Evolutionary conservation across 352 stramenopile species (phyloP).

Genomic region (Pythium dissotocum): DNA sequence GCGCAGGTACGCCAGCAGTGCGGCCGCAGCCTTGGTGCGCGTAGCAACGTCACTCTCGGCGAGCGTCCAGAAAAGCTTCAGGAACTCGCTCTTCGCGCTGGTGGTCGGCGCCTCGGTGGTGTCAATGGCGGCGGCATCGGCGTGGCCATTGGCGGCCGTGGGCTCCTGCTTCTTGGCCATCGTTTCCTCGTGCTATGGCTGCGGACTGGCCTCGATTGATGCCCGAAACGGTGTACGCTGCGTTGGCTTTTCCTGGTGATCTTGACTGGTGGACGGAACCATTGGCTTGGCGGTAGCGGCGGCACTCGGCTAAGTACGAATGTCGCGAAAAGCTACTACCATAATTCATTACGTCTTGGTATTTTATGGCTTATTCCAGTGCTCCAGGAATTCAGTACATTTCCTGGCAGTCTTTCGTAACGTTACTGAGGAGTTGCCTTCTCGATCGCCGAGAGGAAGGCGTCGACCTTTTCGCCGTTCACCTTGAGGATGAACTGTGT

Average conservation of each 20-base stretch:
- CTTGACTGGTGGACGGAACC: slow-evolving; percentile 36
- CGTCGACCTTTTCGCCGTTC: slow-evolving; percentile 61
- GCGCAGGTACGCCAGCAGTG: slow-evolving; percentile 52
- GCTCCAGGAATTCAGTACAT: slow-evolving; percentile 19
- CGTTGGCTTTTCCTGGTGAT: slow-evolving; percentile 17
- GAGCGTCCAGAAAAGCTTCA: slow-evolving; percentile 89
- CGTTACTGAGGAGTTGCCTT: slow-evolving; percentile 30
- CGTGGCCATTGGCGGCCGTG: slow-evolving; percentile 9
- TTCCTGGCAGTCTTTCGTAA: not conserved
- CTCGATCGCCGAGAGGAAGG: slow-evolving; percentile 61
- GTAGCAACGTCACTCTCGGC: slow-evolving; percentile 68
- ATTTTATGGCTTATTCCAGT: not conserved
- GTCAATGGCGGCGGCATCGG: not conserved
- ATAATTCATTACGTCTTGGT: not conserved
- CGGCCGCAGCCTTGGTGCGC: slow-evolving; percentile 57
- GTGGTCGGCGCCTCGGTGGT: not conserved
- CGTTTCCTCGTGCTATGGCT: slow-evolving; percentile 4
- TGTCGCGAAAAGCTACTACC: slow-evolving; percentile 6
- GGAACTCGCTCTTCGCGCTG: slow-evolving; percentile 63
- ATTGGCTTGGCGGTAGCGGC: slow-evolving; percentile 11
- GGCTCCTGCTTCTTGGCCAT: slow-evolving; percentile 26
- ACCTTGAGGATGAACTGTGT: slow-evolving; percentile 81
- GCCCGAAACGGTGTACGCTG: slow-evolving; percentile 28
- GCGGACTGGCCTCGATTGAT: slow-evolving; percentile 11
- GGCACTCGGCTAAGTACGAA: slow-evolving; percentile 22